Evolutionary conservation across 2,329 filamentous ascomycete species (phyloP), one percentile per base, ranked within the genome.

Genomic region (Colletotrichum sp.): DNA sequence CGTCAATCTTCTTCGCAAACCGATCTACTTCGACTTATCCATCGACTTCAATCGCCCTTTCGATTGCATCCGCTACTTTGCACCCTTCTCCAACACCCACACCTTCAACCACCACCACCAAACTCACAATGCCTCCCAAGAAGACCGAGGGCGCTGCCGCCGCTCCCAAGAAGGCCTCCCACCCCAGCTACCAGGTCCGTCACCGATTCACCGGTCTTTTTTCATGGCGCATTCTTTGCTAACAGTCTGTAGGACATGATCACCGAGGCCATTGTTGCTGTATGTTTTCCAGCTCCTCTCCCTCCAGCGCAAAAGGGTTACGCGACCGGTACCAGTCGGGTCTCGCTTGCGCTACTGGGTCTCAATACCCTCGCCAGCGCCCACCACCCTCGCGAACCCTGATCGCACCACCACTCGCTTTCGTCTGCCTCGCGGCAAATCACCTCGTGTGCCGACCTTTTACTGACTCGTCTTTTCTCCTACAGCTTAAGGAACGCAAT

Each of bases 401-500:
- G 76, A 43, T 77, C 77, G 27, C 60, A 48, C 43, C 74, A 28
- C 61, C 73, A 69, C 66, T 73, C 58, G 62, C 73, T 55, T 67
- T 62, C 61, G 69, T 72, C 70, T 66, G 22, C 28, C 30, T 43
- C 55, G 70, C 34, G 67, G 70, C 64, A 52, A 73, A 71, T 66
- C 70, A 64, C 65, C 52, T 78, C 61, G 70, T 16, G 55, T 72
- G 67, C 69, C 66, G 69, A 76, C 77, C 58, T 71, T 76, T 78
- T 82, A 80, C 87, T 90, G 82, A 90, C 84, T 75, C 76, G 79
- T 82, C 78, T 78, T 82, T 77, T 73, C 75, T 75, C 75, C 69
- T 28, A 70, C 78, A 92, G 90, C 90, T 92, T 80, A 92, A 92
- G 85, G 90, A 92, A 78, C 89, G 90, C 82, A 91, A 91, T 81